A percentile compares a stretch with the other conserved stretches of the same genome.
Conservation (phyloP, 768 basidiomycete genomes). For the Guyanaporus albipodus region DNA sequence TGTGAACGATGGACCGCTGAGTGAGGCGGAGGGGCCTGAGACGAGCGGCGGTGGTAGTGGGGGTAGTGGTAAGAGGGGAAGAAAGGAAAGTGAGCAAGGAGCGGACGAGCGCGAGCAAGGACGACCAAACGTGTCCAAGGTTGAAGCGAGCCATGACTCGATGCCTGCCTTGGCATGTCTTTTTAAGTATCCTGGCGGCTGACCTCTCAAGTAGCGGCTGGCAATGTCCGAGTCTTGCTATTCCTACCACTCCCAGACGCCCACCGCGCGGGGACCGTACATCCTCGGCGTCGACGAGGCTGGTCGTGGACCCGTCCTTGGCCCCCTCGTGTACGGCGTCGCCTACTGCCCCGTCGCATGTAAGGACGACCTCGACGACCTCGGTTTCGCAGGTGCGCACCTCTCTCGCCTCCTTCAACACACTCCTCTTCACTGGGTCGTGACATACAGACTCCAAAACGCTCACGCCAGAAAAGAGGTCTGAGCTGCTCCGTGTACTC, state of each 20-base stretch:
- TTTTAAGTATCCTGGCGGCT: constrained; percentile 3
- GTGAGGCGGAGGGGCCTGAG: too few relatives aligned
- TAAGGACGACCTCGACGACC: constrained; percentile 61
- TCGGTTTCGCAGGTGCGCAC: constrained; percentile 86
- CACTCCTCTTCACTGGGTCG: background rate
- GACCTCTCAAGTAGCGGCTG: constrained; percentile 13
- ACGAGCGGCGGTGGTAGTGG: constrained; percentile 4
- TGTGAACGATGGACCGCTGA: too few relatives aligned
- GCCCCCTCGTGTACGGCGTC: constrained; percentile 93
- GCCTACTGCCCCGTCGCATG: constrained; percentile 88
- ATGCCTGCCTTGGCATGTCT: too few relatives aligned
- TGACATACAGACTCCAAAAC: constrained; percentile 82
- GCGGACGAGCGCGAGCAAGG: constrained; percentile 26
- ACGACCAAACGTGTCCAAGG: constrained; percentile 16
- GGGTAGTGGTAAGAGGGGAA: constrained; percentile 4
- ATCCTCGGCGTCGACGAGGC: constrained; percentile 99
- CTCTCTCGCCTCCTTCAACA: background rate
- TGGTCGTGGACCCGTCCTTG: constrained; percentile 91
- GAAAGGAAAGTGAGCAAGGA: constrained; percentile 24
- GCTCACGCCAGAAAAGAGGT: constrained; percentile 66
- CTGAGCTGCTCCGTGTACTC: constrained; percentile 60
- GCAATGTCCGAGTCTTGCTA: constrained; percentile 56
- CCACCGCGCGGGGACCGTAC: constrained; percentile 72
- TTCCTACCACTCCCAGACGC: constrained; percentile 70
- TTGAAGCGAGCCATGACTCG: constrained; percentile 5